A percentile compares a stretch with the other conserved stretches of the same genome.
Evolutionary conservation across 2,329 filamentous ascomycete genomes (phyloP).

Genomic region (Cryphonectria parasitica): DNA sequence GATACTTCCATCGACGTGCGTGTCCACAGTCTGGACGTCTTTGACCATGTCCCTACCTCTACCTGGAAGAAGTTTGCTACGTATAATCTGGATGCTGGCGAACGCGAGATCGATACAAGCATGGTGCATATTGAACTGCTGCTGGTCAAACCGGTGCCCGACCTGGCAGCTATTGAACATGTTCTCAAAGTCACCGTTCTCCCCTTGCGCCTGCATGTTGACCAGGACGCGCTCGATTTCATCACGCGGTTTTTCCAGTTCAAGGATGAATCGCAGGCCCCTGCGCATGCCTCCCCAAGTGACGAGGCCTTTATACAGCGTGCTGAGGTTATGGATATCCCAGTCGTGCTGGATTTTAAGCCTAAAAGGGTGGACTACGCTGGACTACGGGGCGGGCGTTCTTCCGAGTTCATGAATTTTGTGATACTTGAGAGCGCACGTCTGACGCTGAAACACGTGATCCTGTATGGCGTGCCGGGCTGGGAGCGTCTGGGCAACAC

Average conservation of each 20-base stretch:
- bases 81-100: conserved; percentile 85
- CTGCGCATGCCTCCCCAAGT: conserved; percentile 60
- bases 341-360: conserved; percentile 90
- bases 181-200: conserved; percentile 79
- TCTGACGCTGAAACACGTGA: conserved; percentile 83
- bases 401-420: conserved; percentile 99
- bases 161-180: conserved; percentile 86
- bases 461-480: conserved; percentile 88
- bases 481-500: conserved; percentile 89
- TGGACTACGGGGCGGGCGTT: conserved; percentile 87
- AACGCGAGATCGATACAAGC: conserved; percentile 80
- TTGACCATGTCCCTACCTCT: conserved; percentile 91
- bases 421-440: conserved; percentile 87
- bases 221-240: conserved; percentile 96
- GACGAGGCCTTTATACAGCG: conserved; percentile 88
- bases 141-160: conserved; percentile 82
- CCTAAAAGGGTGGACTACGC: conserved; percentile 97
- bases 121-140: conserved; percentile 91
- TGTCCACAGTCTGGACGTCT: conserved; percentile 82
- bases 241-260: conserved; percentile 98
- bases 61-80: conserved; percentile 99
- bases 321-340: conserved; percentile 82
- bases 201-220: conserved; percentile 88
- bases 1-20: conserved; percentile 86
- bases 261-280: conserved; percentile 72